These are phyloP conservation scores for Trypanosomatidae sp. DNA, from an alignment of 208 protist species.

Conservation along the genomic window DNA sequence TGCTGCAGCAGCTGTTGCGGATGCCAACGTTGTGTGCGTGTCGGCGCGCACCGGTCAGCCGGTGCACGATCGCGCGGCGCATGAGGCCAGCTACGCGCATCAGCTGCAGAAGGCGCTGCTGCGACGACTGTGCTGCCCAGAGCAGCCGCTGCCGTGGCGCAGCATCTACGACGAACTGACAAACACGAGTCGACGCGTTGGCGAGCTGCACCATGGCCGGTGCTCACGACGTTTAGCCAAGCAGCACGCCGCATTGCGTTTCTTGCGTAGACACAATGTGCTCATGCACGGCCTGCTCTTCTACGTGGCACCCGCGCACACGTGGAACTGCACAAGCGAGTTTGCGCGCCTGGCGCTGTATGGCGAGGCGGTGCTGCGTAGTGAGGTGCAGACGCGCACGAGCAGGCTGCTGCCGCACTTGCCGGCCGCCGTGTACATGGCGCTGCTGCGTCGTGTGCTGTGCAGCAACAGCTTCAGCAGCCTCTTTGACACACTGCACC, in stretches of 20 bases:
- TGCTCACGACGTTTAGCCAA: constrained; percentile 23
- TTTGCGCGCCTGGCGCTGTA: constrained; percentile 63
- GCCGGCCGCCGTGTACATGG: constrained; percentile 9
- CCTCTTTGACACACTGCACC: constrained; percentile 39
- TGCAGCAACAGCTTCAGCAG: constrained; percentile 14
- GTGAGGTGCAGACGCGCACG: constrained; percentile 36
- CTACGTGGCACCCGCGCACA: constrained; percentile 28
- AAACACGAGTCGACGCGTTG: constrained; percentile 44
- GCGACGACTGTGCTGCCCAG: constrained; percentile 35
- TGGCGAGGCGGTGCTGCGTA: constrained; percentile 34
- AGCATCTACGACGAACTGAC: constrained; percentile 42
- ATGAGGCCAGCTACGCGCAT: background rate
- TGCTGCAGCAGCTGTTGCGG: too few species aligned
- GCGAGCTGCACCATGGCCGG: constrained; percentile 53
- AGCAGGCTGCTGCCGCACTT: constrained; percentile 58
- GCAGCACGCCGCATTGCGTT: constrained; percentile 31
- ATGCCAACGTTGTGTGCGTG: too few species aligned
- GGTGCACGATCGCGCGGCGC: background rate
- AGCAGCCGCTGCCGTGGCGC: constrained; percentile 28
- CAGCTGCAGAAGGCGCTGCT: constrained; percentile 10
- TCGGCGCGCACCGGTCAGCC: too few species aligned
- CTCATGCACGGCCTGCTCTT: constrained; percentile 78
- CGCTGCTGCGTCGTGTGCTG: constrained; percentile 10
- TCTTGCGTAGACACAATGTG: constrained; percentile 79
- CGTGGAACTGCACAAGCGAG: constrained; percentile 62